Evolutionary conservation across 805 yeast genomes (phyloP), one percentile per base, ranked within the genome.

Genomic region (Jamesozyma gamospora): DNA sequence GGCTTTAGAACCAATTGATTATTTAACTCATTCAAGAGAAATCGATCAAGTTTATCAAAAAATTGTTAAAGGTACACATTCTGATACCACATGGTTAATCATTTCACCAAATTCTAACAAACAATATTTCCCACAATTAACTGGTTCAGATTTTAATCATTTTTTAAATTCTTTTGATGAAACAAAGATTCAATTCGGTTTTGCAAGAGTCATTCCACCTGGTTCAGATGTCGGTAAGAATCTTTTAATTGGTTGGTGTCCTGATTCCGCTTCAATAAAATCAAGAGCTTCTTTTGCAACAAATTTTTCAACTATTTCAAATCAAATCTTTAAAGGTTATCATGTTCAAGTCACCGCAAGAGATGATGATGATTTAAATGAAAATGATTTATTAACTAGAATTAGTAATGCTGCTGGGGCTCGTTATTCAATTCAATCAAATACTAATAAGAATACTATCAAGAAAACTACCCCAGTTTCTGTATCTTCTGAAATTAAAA

Each of bases 291-390:
- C 87, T 1, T 83, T 79, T 63, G 87, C 90, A 21, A 65, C 76
- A 44, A 83, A 82, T 60, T 79, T 82, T 49, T 86, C 84, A 31
- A 83, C 79, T 31, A 82, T 83, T 16, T 75, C 87, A 21, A 57
- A 58, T 36, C 76, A 71, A 43, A 67, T 76, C 16, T 69, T 83
- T 53, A 70, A 71, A 49, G 94, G 95, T 35, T 92, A 90, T 64
- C 98, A 92, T 58, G 88, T 92, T 40, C 96, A 92, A 63, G 79
- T 92, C 48, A 87, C 96, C 36, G 97, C 97, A n/a, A 78, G 97
- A 64, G 94, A 85, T 56, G 69, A 74, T 32, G 95, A 87, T 55
- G 98, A 92, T 60, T 71, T 94, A 58, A 83, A 85, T 51, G 82
- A 82, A 33, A 71, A 71, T 19, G 94, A 82, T 43, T 73, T 92